phyloP scores from a whole-genome alignment of 371 early-diverging fungal species.

The Mucor mucedo region DNA sequence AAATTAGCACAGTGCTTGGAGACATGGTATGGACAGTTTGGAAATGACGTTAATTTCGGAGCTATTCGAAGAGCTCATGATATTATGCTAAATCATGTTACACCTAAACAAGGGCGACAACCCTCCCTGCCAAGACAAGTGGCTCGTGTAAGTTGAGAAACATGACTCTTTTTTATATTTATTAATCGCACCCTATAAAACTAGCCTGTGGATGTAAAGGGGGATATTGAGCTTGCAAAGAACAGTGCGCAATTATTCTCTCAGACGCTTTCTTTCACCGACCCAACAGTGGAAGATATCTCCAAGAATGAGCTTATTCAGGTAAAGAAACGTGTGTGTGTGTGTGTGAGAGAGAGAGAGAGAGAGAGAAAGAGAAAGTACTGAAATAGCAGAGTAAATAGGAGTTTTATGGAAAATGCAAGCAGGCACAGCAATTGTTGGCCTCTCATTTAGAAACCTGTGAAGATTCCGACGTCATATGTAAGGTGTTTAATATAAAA shows the following conservation, averaged over 20 bases:
- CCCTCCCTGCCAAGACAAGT: slow-evolving; percentile 19
- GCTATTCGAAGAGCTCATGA: slow-evolving; percentile 42
- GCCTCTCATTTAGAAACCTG: slow-evolving; percentile 40
- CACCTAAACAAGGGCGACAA: slow-evolving; percentile 1
- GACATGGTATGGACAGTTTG: slow-evolving; percentile 39
- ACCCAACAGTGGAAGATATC: slow-evolving; percentile 56
- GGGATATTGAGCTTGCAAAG: slow-evolving; percentile 46
- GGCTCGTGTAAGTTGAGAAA: slow-evolving; percentile 11
- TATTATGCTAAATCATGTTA: slow-evolving; percentile 29
- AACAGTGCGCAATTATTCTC: slow-evolving; percentile 55
- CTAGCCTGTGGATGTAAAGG: slow-evolving; percentile 22
- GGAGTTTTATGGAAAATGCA: slow-evolving; percentile 54
- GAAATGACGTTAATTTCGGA: slow-evolving; percentile 35
- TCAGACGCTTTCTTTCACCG: slow-evolving; percentile 57
- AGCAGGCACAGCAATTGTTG: slow-evolving; percentile 39
- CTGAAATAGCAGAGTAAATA: neutral
- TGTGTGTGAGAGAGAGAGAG: neutral
- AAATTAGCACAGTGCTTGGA: slow-evolving; percentile 45
- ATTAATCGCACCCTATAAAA: too few relatives aligned
- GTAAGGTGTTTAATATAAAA: slow-evolving; percentile 28
- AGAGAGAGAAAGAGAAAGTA: neutral
- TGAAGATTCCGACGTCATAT: slow-evolving; percentile 46
- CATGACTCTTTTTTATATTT: neutral
- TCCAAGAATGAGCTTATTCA: slow-evolving; percentile 50
- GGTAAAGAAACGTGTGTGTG: slow-evolving; percentile 30